Percentiles rank a stretch among this genome's conserved stretches.
phyloP scores from a whole-genome alignment of 768 basidiomycete genomes.

The Tubosaeta brunneosetosa region DNA sequence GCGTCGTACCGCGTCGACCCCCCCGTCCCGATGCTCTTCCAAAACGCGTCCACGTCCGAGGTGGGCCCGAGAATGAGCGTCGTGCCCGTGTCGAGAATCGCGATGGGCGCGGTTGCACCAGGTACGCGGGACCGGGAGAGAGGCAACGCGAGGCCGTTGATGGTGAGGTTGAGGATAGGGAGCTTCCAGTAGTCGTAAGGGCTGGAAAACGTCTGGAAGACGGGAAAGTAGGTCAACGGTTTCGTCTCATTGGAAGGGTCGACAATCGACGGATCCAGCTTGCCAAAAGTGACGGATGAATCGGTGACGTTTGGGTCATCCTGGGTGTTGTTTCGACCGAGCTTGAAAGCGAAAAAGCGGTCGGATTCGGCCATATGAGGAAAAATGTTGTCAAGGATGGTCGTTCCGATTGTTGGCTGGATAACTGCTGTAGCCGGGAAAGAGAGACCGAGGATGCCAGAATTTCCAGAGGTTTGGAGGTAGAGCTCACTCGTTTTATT shows the following conservation, averaged over 20 bases:
- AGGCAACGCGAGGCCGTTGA: conserved; percentile 38
- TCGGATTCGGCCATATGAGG: conserved; percentile 35
- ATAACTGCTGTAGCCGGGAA: conserved; percentile 50
- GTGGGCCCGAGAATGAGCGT: conserved; percentile 53
- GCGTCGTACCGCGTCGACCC: conserved; percentile 35
- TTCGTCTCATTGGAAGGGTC: conserved; percentile 25
- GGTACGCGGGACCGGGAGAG: conserved; percentile 44
- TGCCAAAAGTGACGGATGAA: conserved; percentile 51
- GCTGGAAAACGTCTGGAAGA: conserved; percentile 33
- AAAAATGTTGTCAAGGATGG: conserved; percentile 47
- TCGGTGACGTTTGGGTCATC: conserved; percentile 14
- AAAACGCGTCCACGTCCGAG: conserved; percentile 50
- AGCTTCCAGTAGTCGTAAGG: conserved; percentile 58
- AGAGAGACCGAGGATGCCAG: conserved; percentile 52
- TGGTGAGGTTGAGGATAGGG: conserved; percentile 40
- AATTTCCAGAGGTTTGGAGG: conserved; percentile 44
- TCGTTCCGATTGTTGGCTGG: conserved; percentile 37
- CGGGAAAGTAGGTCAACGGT: conserved; percentile 36
- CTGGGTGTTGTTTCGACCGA: conserved; percentile 33
- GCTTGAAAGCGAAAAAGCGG: conserved; percentile 49
- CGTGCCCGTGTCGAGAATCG: conserved; percentile 61
- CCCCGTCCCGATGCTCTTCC: conserved; percentile 41
- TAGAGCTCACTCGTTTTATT: conserved; percentile 40
- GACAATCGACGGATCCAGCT: conserved; percentile 35
- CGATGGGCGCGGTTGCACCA: conserved; percentile 41